phyloP scores from a whole-genome alignment of 108 stramenopile genomes.

The Phaeodactylum tricornutum region DNA sequence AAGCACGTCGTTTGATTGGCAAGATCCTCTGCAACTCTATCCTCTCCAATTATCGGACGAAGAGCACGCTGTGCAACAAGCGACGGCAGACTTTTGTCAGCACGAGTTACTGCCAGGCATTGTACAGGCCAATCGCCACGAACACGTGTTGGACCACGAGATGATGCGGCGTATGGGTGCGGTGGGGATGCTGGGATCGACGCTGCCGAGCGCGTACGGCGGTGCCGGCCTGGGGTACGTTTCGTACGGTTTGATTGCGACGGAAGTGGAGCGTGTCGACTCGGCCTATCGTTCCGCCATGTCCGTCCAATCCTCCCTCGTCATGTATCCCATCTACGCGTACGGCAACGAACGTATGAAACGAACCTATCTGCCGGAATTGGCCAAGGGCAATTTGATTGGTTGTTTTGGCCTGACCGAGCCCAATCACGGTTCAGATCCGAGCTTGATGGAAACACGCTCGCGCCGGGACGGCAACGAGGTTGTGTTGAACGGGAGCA shows the following conservation, averaged over 20 bases:
- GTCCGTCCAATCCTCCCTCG: slow-evolving; percentile 88
- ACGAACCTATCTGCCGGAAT: slow-evolving; percentile 77
- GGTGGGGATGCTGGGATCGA: slow-evolving; percentile 86
- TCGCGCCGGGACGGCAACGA: slow-evolving; percentile 63
- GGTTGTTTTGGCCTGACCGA: slow-evolving; percentile 97
- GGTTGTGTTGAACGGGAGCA: slow-evolving; percentile 85
- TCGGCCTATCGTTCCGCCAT: slow-evolving; percentile 86
- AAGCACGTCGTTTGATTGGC: slow-evolving; percentile 22
- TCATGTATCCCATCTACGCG: slow-evolving; percentile 94
- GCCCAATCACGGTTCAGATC: slow-evolving; percentile 93
- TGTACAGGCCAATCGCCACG: slow-evolving; percentile 77
- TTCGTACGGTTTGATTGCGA: slow-evolving; percentile 83
- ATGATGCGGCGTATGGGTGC: slow-evolving; percentile 81
- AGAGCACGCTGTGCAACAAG: slow-evolving; percentile 35
- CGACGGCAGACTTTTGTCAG: slow-evolving; percentile 71
- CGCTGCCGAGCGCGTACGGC: slow-evolving; percentile 80
- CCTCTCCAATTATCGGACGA: slow-evolving; percentile 33
- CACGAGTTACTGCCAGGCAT: slow-evolving; percentile 68
- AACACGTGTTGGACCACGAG: slow-evolving; percentile 50
- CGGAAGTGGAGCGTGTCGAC: slow-evolving; percentile 85
- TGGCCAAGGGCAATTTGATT: slow-evolving; percentile 72
- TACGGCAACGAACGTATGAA: slow-evolving; percentile 83
- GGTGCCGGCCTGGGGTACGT: slow-evolving; percentile 79
- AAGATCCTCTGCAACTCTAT: slow-evolving; percentile 28
- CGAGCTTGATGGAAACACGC: slow-evolving; percentile 83